Conservation (phyloP, 2,329 filamentous ascomycete genomes). For the Aspergillus sp. region DNA sequence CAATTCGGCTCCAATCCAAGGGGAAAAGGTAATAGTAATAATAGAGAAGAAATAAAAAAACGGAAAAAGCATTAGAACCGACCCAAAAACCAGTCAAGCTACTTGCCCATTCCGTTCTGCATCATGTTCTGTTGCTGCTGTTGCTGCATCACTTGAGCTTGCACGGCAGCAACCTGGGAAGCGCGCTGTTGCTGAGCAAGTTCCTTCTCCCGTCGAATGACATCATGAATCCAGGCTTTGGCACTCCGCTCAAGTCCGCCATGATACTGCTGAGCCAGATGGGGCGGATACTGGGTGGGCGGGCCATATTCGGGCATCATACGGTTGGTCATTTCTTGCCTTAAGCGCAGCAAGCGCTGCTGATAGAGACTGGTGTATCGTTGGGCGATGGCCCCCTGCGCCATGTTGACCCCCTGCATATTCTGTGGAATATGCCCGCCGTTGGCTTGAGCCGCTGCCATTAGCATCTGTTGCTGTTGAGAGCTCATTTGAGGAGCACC, state of each 20-base stretch:
- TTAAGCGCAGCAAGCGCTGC: conserved; percentile 34
- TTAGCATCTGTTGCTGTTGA: conserved; percentile 38
- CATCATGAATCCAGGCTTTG: conserved; percentile 37
- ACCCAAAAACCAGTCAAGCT: conserved; percentile 2
- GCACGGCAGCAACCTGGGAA: conserved; percentile 31
- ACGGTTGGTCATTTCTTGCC: conserved; percentile 39
- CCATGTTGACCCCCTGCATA: conserved; percentile 27
- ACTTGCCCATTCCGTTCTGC: conserved; percentile 41
- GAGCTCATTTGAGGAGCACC: conserved; percentile 35
- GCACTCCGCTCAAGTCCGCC: conserved; percentile 38
- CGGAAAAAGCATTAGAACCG: background rate
- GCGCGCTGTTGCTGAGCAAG: conserved; percentile 33
- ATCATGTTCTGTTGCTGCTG: conserved; percentile 44
- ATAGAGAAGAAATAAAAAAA: conserved; percentile 5
- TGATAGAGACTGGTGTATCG: conserved; percentile 39
- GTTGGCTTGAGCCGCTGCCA: conserved; percentile 41
- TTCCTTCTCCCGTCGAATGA: conserved; percentile 40
- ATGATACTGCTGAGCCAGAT: conserved; percentile 38
- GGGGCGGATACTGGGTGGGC: conserved; percentile 38
- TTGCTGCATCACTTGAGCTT: conserved; percentile 35
- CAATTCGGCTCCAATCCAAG: background rate
- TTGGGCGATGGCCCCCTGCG: conserved; percentile 27
- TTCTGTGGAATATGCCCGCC: conserved; percentile 35
- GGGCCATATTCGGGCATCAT: conserved; percentile 40
- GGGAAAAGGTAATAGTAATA: background rate